Percentiles rank a stretch among this genome's conserved stretches.
phyloP scores from a whole-genome alignment of 1,139 yeast species.

The Lodderomyces margitis region DNA sequence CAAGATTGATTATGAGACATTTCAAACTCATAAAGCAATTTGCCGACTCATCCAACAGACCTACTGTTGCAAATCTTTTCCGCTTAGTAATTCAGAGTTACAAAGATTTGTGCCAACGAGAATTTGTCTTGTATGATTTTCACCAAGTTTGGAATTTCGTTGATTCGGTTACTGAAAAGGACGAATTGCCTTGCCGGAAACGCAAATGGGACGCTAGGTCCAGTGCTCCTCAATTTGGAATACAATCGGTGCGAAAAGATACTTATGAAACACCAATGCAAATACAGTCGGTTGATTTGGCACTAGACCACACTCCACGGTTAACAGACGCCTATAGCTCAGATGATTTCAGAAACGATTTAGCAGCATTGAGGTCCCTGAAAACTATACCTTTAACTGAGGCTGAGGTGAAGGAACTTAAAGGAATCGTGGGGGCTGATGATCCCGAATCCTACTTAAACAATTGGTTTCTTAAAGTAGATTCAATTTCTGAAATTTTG shows the following conservation, averaged over 20 bases:
- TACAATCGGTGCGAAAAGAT: constrained; percentile 12
- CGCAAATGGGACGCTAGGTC: neutral
- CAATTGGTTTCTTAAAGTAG: constrained; percentile 8
- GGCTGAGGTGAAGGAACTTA: constrained; percentile 21
- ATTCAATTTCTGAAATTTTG: constrained; percentile 11
- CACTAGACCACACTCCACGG: constrained; percentile 13
- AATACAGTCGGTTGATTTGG: constrained; percentile 19
- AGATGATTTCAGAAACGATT: constrained; percentile 28
- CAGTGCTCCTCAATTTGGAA: neutral
- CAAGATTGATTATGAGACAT: constrained; percentile 35
- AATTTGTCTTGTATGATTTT: constrained; percentile 34
- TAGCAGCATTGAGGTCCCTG: constrained; percentile 21
- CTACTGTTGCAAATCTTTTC: constrained; percentile 19
- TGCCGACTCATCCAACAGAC: constrained; percentile 20
- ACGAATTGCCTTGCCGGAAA: neutral
- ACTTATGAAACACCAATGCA: constrained; percentile 38
- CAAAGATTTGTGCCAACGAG: constrained; percentile 35
- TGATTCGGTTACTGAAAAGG: constrained; percentile 28
- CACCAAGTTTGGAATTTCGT: constrained; percentile 38
- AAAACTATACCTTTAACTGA: constrained; percentile 15
- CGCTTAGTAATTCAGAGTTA: constrained; percentile 33
- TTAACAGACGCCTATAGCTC: constrained; percentile 21
- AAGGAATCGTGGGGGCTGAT: constrained; percentile 5
- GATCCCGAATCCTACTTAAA: constrained; percentile 6
- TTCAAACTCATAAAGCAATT: constrained; percentile 38